A percentile compares a stretch with the other conserved stretches of the same genome.
phyloP scores from a whole-genome alignment of 1,139 yeast species.

The Sugiyamaella pinicola region DNA sequence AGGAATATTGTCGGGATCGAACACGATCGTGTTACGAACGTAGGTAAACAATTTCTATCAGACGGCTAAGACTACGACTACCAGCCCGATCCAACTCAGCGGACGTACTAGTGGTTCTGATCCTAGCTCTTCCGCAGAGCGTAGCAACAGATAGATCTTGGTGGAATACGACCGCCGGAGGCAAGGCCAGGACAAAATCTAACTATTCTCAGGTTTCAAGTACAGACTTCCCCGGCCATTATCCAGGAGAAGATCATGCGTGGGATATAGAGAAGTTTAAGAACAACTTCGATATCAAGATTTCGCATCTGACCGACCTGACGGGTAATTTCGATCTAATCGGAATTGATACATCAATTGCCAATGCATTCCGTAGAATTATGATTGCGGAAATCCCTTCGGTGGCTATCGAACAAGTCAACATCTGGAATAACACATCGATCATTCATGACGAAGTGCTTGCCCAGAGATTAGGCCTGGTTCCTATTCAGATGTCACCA shows the following conservation, averaged over 20 bases:
- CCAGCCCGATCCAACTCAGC: background rate
- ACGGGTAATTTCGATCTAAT: slow-evolving; percentile 84
- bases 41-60: slow-evolving; percentile 26
- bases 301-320: slow-evolving; percentile 62
- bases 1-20: slow-evolving; percentile 81
- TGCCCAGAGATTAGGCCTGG: slow-evolving; percentile 90
- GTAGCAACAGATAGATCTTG: too few relatives aligned
- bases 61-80: background rate
- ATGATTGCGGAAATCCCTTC: slow-evolving; percentile 97
- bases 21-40: slow-evolving; percentile 86
- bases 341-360: slow-evolving; percentile 85
- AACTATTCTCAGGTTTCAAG: slow-evolving; percentile 47
- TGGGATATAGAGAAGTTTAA: slow-evolving; percentile 89
- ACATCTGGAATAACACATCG: slow-evolving; percentile 89
- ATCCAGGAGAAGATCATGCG: slow-evolving; percentile 61
- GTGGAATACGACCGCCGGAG: too few relatives aligned
- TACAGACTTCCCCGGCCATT: slow-evolving; percentile 88
- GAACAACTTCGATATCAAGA: slow-evolving; percentile 64
- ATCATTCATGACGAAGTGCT: slow-evolving; percentile 96
- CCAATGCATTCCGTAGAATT: slow-evolving; percentile 95
- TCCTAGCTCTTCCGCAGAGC: too few relatives aligned
- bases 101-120: too few relatives aligned
- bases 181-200: too few relatives aligned
- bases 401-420: slow-evolving; percentile 91
- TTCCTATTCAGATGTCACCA: slow-evolving; percentile 92